Evolutionary conservation across 106 monocot genomes (phyloP), one percentile per base, ranked within the genome.

Genomic region (Iris macrosiphon): DNA sequence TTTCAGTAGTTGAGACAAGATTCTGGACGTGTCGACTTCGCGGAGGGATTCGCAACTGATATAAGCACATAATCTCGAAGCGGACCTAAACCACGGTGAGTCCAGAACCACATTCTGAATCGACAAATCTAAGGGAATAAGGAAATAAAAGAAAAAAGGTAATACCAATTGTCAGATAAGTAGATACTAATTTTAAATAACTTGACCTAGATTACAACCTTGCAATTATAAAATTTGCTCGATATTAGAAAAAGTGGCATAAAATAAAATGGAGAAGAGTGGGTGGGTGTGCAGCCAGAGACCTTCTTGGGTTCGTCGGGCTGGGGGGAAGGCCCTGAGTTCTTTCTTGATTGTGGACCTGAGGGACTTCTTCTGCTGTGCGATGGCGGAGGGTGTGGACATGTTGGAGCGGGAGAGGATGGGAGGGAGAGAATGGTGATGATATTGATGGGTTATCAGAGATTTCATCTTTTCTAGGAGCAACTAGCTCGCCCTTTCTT

Each of bases 21-120:
- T 90, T 73, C 32, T 83, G 58, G 82, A 79, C 19, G 96, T 90
- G 62, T 90, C 96, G 65, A 90, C 96, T 69, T 96, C 96, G 6
- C 83, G 62, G 19, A 96, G 61, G 27, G 77, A 47, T 19, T 85
- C 63, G 62, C 85, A 87, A 55, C 96, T 96, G 49, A 96, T 71
- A 60, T 96, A 96, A 55, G 96, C 89, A 71, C 96, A 96, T 18
- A 90, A 56, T 26, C 77, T 70, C 29, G 13, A 60, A 63, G 61
- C 53, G 46, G 79, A 75, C 28, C 77, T 80, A 59, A 89, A 96
- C 89, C 95, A 96, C 38, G 82, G 49, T 47, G 95, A 85, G 9
- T 77, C 63, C 55, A 96, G 48, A 19, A 96, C 65, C 13, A 57
- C 42, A 23, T 69, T 79, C 50, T 96, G 85, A 59, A 96, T 82